These are phyloP conservation scores for Fusarium circinatum DNA, from an alignment of 2,329 filamentous ascomycete genomes.

Conservation along the genomic window DNA sequence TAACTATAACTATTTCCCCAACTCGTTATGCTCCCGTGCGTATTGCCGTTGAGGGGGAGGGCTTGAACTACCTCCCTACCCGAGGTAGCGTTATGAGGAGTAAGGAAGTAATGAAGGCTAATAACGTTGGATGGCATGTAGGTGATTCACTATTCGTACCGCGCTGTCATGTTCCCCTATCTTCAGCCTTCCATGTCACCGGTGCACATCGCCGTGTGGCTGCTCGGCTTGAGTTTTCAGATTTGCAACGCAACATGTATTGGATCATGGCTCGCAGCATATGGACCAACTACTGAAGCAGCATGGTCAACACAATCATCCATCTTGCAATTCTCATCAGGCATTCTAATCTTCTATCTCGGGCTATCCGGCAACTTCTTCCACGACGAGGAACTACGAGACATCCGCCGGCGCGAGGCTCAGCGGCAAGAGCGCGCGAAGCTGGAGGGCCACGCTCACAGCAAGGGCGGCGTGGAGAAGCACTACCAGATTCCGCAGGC, in stretches of 20 bases:
- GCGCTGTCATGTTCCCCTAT: constrained; percentile 83
- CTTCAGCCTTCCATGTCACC: constrained; percentile 93
- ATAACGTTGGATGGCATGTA: constrained; percentile 45
- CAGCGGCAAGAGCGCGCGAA: constrained; percentile 59
- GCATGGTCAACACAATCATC: constrained; percentile 58
- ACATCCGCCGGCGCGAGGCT: constrained; percentile 79
- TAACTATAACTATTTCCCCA: constrained; percentile 9
- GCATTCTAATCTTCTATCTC: constrained; percentile 78
- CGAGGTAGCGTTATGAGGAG: constrained; percentile 16
- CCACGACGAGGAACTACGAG: constrained; percentile 89
- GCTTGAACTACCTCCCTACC: constrained; percentile 3
- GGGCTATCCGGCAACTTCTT: constrained; percentile 85
- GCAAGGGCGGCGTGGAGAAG: constrained; percentile 63
- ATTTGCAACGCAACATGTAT: constrained; percentile 81
- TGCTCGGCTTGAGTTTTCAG: constrained; percentile 77
- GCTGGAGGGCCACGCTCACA: constrained; percentile 41
- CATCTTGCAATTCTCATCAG: constrained; percentile 64
- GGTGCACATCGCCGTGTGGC: constrained; percentile 77
- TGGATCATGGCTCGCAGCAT: constrained; percentile 83
- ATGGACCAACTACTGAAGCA: constrained; percentile 72
- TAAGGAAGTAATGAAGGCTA: not conserved
- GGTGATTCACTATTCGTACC: constrained; percentile 89
- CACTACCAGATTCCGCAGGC: constrained; percentile 88
- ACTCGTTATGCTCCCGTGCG: not conserved
- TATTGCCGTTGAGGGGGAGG: constrained; percentile 26